Percentiles rank a stretch among this genome's conserved stretches.
Evolutionary conservation across 2,329 filamentous ascomycete species (phyloP).

Genomic region (Verticillium nubilum): DNA sequence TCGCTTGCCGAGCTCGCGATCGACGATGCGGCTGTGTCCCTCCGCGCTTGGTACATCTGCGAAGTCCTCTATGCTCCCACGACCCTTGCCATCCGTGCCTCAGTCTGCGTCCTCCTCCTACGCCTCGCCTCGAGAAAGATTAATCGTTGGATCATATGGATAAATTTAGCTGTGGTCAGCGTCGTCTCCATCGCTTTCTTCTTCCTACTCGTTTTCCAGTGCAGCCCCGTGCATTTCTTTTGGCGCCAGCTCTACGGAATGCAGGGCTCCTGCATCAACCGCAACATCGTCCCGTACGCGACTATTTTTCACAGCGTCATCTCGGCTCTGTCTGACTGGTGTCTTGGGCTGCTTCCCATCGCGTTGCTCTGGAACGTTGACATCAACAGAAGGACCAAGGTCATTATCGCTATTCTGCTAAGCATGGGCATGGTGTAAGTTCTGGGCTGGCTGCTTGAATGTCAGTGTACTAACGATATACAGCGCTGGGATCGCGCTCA

Average conservation of each 20-base stretch:
- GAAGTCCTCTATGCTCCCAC: slow-evolving; percentile 34
- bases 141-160: slow-evolving; percentile 27
- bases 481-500: slow-evolving; percentile 31
- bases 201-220: slow-evolving; percentile 44
- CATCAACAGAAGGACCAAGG: slow-evolving; percentile 40
- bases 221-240: slow-evolving; percentile 40
- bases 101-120: slow-evolving; percentile 34
- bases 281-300: slow-evolving; percentile 31
- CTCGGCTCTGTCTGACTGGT: slow-evolving; percentile 39
- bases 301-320: slow-evolving; percentile 41
- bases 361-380: slow-evolving; percentile 45
- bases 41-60: slow-evolving; percentile 32
- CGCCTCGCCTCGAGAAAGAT: slow-evolving; percentile 27
- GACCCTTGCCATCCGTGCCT: slow-evolving; percentile 32
- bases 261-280: slow-evolving; percentile 32
- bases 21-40: slow-evolving; percentile 18
- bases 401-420: slow-evolving; percentile 39
- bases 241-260: slow-evolving; percentile 35
- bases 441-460: rapidly evolving
- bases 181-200: slow-evolving; percentile 31
- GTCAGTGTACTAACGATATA: neutral
- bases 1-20: slow-evolving; percentile 13
- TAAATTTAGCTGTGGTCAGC: slow-evolving; percentile 27
- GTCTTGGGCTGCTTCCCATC: slow-evolving; percentile 42
- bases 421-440: slow-evolving; percentile 44